phyloP scores from a whole-genome alignment of 139 green algal genomes.

The Chlorella sp. region DNA sequence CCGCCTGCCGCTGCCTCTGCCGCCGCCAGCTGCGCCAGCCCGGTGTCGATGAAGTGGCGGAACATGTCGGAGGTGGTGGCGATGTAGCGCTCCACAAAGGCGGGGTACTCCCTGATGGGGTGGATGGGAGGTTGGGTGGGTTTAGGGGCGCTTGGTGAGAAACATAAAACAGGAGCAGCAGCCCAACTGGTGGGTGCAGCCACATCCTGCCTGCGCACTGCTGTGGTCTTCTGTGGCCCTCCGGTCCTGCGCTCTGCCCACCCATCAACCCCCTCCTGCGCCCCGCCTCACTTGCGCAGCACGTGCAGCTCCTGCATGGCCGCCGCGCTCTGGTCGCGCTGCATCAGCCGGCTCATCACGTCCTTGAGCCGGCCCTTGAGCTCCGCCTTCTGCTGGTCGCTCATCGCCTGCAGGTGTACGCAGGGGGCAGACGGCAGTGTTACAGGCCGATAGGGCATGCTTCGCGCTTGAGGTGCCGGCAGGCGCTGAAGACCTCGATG shows the following conservation, averaged over 20 bases:
- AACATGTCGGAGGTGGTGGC: constrained; percentile 45
- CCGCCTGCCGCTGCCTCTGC: neutral
- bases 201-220: neutral
- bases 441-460: no score
- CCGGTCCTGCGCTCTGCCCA: neutral
- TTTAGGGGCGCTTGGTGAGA: neutral
- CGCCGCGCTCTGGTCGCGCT: constrained; percentile 22
- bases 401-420: neutral
- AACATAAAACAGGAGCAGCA: neutral
- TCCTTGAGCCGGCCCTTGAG: constrained; percentile 47
- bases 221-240: neutral
- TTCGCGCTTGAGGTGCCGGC: no score
- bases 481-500: no score
- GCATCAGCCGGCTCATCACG: constrained; percentile 42
- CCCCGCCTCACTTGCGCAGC: constrained; percentile 17
- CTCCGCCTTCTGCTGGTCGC: constrained; percentile 32
- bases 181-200: neutral
- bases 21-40: constrained; percentile 34
- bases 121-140: neutral
- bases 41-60: constrained; percentile 35
- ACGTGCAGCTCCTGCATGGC: constrained; percentile 42
- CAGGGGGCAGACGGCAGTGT: no score
- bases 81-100: constrained; percentile 40
- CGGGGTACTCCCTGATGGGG: constrained; percentile 20
- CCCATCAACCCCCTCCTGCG: neutral